These are phyloP conservation scores for Diaporthe destruens DNA, from an alignment of 2,329 filamentous ascomycete genomes.

Conservation along the genomic window DNA sequence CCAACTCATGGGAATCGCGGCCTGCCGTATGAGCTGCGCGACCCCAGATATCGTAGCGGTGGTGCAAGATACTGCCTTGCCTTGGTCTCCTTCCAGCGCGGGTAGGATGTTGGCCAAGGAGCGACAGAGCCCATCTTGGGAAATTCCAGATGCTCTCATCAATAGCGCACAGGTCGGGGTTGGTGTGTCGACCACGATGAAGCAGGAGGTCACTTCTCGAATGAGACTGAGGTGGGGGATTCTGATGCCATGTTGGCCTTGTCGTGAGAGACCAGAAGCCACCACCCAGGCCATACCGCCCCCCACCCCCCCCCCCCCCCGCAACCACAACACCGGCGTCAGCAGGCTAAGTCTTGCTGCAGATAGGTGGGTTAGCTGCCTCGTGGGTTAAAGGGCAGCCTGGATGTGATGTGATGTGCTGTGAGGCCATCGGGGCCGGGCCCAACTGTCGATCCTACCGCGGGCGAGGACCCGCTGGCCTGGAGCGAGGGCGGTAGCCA, in stretches of 20 bases:
- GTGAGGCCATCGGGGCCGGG: constrained; percentile 17
- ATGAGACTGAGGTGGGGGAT: neutral
- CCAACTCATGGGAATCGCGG: constrained; percentile 10
- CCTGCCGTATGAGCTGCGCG: neutral
- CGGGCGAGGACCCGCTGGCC: constrained; percentile 5
- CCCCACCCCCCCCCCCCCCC: neutral
- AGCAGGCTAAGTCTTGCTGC: constrained; percentile 11
- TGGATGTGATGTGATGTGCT: constrained; percentile 9
- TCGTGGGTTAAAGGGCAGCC: constrained; percentile 8
- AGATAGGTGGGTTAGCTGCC: neutral
- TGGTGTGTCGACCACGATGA: constrained; percentile 8
- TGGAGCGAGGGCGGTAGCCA: constrained; percentile 11
- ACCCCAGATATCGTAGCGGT: constrained; percentile 29
- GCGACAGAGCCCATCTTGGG: constrained; percentile 10
- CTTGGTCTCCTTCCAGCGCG: constrained; percentile 22
- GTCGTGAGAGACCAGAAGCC: neutral
- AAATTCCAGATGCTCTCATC: constrained; percentile 7
- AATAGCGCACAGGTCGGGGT: constrained; percentile 17
- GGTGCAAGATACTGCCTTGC: constrained; percentile 15
- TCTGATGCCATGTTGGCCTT: neutral
- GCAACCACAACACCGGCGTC: neutral
- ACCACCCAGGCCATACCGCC: no score
- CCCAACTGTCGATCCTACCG: constrained; percentile 18
- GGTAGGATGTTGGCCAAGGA: constrained; percentile 25
- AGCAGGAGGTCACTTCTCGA: neutral